Evolutionary conservation across 106 monocot genomes (phyloP), one percentile per base, ranked within the genome.

Genomic region (Chionographis japonica): DNA sequence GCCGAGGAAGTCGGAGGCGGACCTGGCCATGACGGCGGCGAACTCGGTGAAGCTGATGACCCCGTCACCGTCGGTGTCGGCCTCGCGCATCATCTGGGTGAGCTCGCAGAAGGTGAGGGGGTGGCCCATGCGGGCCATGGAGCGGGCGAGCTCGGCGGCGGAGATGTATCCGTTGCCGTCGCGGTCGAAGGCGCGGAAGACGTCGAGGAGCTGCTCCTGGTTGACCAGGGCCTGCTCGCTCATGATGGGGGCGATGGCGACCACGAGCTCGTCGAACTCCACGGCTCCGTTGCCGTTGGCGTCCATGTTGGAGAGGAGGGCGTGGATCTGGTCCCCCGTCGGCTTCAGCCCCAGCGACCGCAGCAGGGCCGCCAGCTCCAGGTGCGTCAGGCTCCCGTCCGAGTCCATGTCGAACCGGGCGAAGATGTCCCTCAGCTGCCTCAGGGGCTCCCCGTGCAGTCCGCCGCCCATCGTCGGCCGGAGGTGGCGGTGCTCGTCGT

Each of bases 361-460:
- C 67, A 83, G 83, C 12, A 83, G 75, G 46, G 83, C 83, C 4
- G 83, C 83, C 37, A 83, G 83, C 62, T 83, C 83, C 17, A 83
- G 78, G 8, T 71, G 83, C 9, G 83, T 83, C 7, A 83, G 75
- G 79, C 83, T 83, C 0, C 83, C 83, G 67, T 83, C 78, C 15
- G 55, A 46, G 78, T 83, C 83, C 83, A 83, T 79, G 75, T 83
- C 83, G 68, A 83, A 83, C 11, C 83, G 78, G 0, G 50, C 57
- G 74, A 83, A 83, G 53, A 83, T 83, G 56, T 78, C 67, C 40
- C 63, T 41, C 39, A 83, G 74, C 66, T 79, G 70, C 57, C 75
- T 75, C 27, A 79, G 66, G 18, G 75, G 75, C 37, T 37, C 40
- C 2, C 54, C 58, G 4, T 71, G 64, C 11, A 54, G 68, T 37